Evolutionary conservation across 1,284 basidiomycete genomes (phyloP).

Genomic region (Xanthoconium separans): DNA sequence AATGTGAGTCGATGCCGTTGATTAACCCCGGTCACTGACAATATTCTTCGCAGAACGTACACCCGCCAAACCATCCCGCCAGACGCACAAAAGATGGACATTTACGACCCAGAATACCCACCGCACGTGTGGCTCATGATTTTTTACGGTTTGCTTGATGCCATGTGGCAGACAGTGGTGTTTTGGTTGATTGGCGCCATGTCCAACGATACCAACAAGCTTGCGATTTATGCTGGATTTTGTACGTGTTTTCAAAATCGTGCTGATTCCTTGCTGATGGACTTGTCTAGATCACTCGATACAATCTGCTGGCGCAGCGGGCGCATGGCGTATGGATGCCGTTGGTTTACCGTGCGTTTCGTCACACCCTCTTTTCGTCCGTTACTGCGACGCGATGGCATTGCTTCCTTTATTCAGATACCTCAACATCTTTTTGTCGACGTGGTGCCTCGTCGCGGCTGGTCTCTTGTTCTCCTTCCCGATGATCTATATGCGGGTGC

Average conservation of each 20-base stretch:
- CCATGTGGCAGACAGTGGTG: slow-evolving; percentile 42
- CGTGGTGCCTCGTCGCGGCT: slow-evolving; percentile 30
- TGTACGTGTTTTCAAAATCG: slow-evolving; percentile 28
- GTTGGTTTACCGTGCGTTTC: slow-evolving; percentile 23
- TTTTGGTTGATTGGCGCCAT: slow-evolving; percentile 43
- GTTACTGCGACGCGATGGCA: too few species aligned
- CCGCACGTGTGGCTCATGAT: slow-evolving; percentile 36
- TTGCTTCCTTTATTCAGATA: too few species aligned
- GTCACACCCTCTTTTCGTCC: neutral
- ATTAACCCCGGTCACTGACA: neutral
- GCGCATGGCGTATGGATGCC: slow-evolving; percentile 37
- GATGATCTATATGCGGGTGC: slow-evolving; percentile 34
- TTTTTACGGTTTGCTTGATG: slow-evolving; percentile 31
- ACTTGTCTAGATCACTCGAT: slow-evolving; percentile 31
- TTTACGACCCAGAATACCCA: slow-evolving; percentile 31
- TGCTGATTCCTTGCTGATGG: neutral
- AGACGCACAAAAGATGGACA: slow-evolving; percentile 25
- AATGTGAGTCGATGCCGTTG: slow-evolving; percentile 30
- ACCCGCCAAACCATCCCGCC: slow-evolving; percentile 19
- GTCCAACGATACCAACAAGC: slow-evolving; percentile 38
- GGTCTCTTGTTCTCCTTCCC: slow-evolving; percentile 34
- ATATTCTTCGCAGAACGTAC: slow-evolving; percentile 7
- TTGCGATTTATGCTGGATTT: slow-evolving; percentile 42
- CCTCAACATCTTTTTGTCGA: slow-evolving; percentile 14
- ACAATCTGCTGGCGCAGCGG: slow-evolving; percentile 37